Evolutionary conservation across 2,329 filamentous ascomycete genomes (phyloP).

Genomic region (Stachybotrys elegans): DNA sequence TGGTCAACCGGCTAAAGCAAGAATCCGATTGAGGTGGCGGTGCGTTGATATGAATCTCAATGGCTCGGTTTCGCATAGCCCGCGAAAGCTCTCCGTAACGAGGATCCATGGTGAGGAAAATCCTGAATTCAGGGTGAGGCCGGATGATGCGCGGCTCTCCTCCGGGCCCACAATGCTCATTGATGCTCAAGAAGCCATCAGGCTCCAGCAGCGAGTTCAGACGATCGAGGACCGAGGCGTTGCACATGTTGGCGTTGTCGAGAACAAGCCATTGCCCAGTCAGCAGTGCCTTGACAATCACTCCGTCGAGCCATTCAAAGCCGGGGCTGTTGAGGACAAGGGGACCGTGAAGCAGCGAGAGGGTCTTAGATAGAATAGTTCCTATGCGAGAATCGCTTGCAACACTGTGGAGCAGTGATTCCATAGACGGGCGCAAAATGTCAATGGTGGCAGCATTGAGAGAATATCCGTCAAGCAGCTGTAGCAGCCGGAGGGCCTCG

Average conservation of each 20-base stretch:
- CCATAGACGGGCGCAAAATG: slow-evolving; percentile 31
- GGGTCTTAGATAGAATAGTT: slow-evolving; percentile 40
- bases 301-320: slow-evolving; percentile 95
- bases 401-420: slow-evolving; percentile 33
- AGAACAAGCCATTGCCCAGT: slow-evolving; percentile 88
- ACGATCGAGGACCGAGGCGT: slow-evolving; percentile 86
- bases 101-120: slow-evolving; percentile 92
- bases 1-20: slow-evolving; percentile 34
- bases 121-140: slow-evolving; percentile 81
- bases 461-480: slow-evolving; percentile 38
- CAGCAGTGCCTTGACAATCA: slow-evolving; percentile 82
- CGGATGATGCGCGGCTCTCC: slow-evolving; percentile 74
- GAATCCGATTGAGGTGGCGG: slow-evolving; percentile 25
- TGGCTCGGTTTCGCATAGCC: slow-evolving; percentile 91
- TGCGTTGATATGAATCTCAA: slow-evolving; percentile 75
- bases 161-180: slow-evolving; percentile 81
- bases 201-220: slow-evolving; percentile 93
- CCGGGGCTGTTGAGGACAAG: slow-evolving; percentile 64
- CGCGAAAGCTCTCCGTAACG: slow-evolving; percentile 88
- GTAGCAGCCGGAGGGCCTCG: slow-evolving; percentile 45
- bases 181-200: slow-evolving; percentile 81
- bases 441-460: slow-evolving; percentile 33
- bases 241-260: slow-evolving; percentile 97
- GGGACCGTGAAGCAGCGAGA: slow-evolving; percentile 46
- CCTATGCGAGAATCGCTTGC: slow-evolving; percentile 41